These are phyloP conservation scores for Suhomyces bribrorum DNA, from an alignment of 1,139 yeast species.

Conservation along the genomic window DNA sequence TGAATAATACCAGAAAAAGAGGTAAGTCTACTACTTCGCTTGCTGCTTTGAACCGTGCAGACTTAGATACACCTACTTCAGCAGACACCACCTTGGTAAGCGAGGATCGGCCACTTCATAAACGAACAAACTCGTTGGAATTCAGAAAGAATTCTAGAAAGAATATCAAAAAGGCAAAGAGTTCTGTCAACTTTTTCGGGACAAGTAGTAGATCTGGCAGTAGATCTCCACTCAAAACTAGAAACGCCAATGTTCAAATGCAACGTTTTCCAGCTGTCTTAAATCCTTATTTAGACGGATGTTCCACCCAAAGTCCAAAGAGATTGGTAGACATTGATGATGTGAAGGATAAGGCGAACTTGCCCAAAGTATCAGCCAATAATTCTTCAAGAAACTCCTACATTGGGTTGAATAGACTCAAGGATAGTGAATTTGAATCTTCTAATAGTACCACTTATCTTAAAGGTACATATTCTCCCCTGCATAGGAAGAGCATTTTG, in stretches of 20 bases:
- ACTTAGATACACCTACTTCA: slow-evolving; percentile 3
- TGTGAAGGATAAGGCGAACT: slow-evolving; percentile 30
- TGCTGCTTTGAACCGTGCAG: slow-evolving; percentile 17
- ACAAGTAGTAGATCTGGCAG: slow-evolving; percentile 5
- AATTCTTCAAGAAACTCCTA: slow-evolving; percentile 36
- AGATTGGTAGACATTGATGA: background rate
- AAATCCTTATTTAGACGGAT: slow-evolving; percentile 29
- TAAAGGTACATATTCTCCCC: background rate
- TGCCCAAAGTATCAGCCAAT: slow-evolving; percentile 36
- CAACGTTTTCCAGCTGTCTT: slow-evolving; percentile 27
- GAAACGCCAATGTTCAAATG: slow-evolving; percentile 21
- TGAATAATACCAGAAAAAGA: slow-evolving; percentile 11
- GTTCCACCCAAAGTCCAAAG: background rate
- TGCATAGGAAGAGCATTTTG: slow-evolving; percentile 4
- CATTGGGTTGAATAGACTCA: slow-evolving; percentile 43
- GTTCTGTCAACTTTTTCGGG: slow-evolving; percentile 35
- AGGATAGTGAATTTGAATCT: slow-evolving; percentile 23
- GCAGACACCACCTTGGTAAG: slow-evolving; percentile 16
- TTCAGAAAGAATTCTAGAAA: slow-evolving; percentile 1
- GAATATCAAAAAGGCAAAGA: slow-evolving; percentile 35
- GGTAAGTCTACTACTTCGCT: slow-evolving; percentile 37
- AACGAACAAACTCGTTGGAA: slow-evolving; percentile 3
- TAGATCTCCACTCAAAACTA: slow-evolving; percentile 5
- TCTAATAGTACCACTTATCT: slow-evolving; percentile 4
- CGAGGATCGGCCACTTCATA: slow-evolving; percentile 13